Conservation (phyloP, 2,329 filamentous ascomycete genomes). For the Xylariales sp. region DNA sequence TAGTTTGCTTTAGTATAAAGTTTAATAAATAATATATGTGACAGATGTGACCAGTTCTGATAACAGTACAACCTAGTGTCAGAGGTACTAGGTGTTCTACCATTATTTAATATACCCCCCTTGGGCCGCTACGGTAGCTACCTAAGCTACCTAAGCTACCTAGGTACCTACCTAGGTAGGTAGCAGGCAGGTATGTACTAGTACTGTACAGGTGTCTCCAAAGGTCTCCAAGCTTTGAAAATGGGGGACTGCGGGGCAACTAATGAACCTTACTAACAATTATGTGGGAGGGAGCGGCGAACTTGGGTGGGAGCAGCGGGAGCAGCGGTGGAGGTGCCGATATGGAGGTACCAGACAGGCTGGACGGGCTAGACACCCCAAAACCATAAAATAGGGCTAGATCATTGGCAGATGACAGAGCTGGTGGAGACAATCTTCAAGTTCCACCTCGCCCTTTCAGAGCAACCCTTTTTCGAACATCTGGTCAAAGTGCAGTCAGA, state of each 20-base stretch:
- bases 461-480: conserved; percentile 21
- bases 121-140: no score
- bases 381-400: conserved; percentile 24
- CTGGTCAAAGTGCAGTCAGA: conserved; percentile 10
- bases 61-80: no score
- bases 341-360: conserved; percentile 15
- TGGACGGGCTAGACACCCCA: conserved; percentile 1
- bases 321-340: conserved; percentile 9
- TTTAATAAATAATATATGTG: no score
- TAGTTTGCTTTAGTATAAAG: no score
- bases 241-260: conserved; percentile 31
- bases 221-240: conserved; percentile 21
- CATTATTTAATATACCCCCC: no score
- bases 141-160: no score
- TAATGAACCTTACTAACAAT: conserved; percentile 28
- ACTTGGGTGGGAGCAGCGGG: not conserved
- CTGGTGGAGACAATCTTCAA: conserved; percentile 25
- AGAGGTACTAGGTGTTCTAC: no score
- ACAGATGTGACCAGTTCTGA: no score
- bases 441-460: conserved; percentile 30
- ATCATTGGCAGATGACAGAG: conserved; percentile 5
- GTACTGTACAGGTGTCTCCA: conserved; percentile 10
- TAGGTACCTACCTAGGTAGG: no score
- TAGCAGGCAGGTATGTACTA: not conserved
- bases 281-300: not conserved